These are phyloP conservation scores for Pleurotus eryngii DNA, from an alignment of 768 basidiomycete species.

Conservation along the genomic window DNA sequence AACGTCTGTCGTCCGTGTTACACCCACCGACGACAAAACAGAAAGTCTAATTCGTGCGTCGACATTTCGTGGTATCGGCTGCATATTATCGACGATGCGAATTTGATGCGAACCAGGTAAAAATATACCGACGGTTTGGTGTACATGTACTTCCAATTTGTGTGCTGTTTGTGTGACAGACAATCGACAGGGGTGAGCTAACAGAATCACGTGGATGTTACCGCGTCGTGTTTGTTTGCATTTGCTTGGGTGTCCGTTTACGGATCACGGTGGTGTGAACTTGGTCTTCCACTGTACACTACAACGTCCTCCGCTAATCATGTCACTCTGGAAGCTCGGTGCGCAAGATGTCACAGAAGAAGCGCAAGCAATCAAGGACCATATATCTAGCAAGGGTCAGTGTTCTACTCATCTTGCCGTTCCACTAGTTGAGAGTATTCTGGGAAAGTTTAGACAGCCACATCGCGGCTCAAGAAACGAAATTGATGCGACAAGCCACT, in stretches of 20 bases:
- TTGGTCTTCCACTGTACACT: not conserved
- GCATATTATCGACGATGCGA: no score
- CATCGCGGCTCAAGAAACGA: slow-evolving; percentile 44
- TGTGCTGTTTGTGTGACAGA: no score
- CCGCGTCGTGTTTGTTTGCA: slow-evolving; percentile 1
- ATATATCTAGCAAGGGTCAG: slow-evolving; percentile 47
- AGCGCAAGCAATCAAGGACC: slow-evolving; percentile 43
- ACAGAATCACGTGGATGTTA: not conserved
- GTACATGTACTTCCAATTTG: no score
- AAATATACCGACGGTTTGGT: no score
- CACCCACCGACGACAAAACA: no score
- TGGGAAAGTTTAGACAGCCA: slow-evolving; percentile 35
- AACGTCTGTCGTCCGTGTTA: no score
- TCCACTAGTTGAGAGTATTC: slow-evolving; percentile 9
- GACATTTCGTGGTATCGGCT: no score
- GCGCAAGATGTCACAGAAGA: slow-evolving; percentile 45
- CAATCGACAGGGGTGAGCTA: not conserved
- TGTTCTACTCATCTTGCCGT: not conserved
- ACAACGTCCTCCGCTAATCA: slow-evolving; percentile 22
- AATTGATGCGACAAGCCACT: slow-evolving; percentile 36
- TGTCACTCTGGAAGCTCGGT: slow-evolving; percentile 48
- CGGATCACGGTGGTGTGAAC: not conserved
- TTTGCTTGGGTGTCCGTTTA: not conserved
- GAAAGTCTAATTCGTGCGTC: no score
- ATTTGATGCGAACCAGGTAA: no score